phyloP scores from a whole-genome alignment of 2,329 filamentous ascomycete species.

The Botrytis pseudocinerea region DNA sequence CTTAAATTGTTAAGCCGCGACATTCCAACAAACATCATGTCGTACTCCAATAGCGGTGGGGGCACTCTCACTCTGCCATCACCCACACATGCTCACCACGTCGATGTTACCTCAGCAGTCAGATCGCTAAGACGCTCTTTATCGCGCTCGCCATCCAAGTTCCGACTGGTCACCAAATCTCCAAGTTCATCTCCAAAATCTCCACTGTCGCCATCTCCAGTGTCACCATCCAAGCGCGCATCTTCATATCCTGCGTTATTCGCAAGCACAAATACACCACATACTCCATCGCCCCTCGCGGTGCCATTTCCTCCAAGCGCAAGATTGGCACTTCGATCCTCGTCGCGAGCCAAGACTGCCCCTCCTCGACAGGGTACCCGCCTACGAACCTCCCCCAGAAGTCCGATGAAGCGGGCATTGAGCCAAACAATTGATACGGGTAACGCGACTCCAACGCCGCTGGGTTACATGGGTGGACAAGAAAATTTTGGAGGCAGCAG shows the following conservation, averaged over 20 bases:
- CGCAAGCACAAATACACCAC: slow-evolving; percentile 40
- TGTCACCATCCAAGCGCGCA: slow-evolving; percentile 49
- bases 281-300: slow-evolving; percentile 55
- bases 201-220: slow-evolving; percentile 58
- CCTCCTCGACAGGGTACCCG: slow-evolving; percentile 59
- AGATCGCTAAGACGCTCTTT: slow-evolving; percentile 82
- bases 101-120: slow-evolving; percentile 79
- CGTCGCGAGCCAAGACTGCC: slow-evolving; percentile 59
- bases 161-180: slow-evolving; percentile 58
- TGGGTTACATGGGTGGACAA: slow-evolving; percentile 41
- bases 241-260: slow-evolving; percentile 53
- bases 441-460: slow-evolving; percentile 57
- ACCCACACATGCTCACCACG: slow-evolving; percentile 78
- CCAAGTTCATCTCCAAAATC: slow-evolving; percentile 52
- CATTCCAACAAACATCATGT: slow-evolving; percentile 47
- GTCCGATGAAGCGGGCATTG: slow-evolving; percentile 76
- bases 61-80: slow-evolving; percentile 85
- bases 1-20: slow-evolving; percentile 25
- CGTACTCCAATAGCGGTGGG: slow-evolving; percentile 61
- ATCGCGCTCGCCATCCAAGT: slow-evolving; percentile 92
- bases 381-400: slow-evolving; percentile 71
- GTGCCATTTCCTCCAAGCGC: slow-evolving; percentile 67
- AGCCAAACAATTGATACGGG: slow-evolving; percentile 66
- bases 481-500: slow-evolving; percentile 47
- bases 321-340: slow-evolving; percentile 65